phyloP scores from a whole-genome alignment of 2,329 filamentous ascomycete species.

The Teratosphaeria epicoccoides region DNA sequence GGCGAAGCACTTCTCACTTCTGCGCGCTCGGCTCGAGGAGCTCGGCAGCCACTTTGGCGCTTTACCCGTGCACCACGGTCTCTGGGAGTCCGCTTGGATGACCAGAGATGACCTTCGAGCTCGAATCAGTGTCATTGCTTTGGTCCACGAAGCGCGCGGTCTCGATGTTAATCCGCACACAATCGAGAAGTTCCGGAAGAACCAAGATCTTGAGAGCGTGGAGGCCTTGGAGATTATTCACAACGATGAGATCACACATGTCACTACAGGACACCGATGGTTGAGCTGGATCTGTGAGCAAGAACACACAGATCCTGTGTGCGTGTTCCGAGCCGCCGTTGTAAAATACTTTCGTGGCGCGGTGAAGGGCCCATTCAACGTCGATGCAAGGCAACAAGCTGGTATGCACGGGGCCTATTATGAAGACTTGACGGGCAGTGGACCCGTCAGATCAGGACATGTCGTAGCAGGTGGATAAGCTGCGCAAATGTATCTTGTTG shows the following conservation, averaged over 20 bases:
- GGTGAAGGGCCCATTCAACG: constrained; percentile 9
- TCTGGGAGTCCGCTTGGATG: constrained; percentile 7
- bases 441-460: constrained; percentile 4
- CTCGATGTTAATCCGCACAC: constrained; percentile 8
- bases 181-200: constrained; percentile 8
- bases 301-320: constrained; percentile 8
- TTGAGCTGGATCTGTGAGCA: constrained; percentile 9
- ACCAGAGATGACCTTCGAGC: constrained; percentile 8
- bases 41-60: constrained; percentile 8
- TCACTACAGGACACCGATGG: constrained; percentile 9
- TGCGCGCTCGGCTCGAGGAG: constrained; percentile 7
- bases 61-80: constrained; percentile 8
- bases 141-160: constrained; percentile 9
- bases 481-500: too few species aligned
- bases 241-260: constrained; percentile 9
- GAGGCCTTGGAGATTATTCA: constrained; percentile 8
- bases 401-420: constrained; percentile 10
- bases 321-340: constrained; percentile 6
- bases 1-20: constrained; percentile 8
- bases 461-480: constrained; percentile 8
- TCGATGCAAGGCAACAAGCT: constrained; percentile 6
- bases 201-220: constrained; percentile 7
- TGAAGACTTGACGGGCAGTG: constrained; percentile 2
- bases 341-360: constrained; percentile 6
- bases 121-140: constrained; percentile 8